A percentile compares a stretch with the other conserved stretches of the same genome.
Conservation (phyloP, 352 stramenopile genomes). For the Pythium dissotocum region DNA sequence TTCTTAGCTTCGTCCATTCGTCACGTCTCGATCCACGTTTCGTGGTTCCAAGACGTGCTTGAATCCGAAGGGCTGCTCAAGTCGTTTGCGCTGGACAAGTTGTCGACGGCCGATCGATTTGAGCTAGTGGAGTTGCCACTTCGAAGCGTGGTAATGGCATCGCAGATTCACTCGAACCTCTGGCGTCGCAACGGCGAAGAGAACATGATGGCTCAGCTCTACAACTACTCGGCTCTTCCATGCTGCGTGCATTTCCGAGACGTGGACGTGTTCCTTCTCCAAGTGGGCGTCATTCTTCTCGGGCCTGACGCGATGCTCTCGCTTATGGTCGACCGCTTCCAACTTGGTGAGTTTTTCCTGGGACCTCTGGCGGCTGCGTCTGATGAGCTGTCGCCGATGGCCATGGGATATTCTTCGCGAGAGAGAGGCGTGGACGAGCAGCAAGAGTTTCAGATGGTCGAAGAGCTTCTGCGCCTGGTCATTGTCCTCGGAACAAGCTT, state of each 20-base stretch:
- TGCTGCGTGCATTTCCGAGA: constrained; percentile 89
- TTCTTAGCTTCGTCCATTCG: constrained; percentile 75
- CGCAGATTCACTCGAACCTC: constrained; percentile 86
- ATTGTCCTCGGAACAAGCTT: constrained; percentile 79
- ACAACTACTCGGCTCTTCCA: constrained; percentile 88
- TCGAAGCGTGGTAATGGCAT: constrained; percentile 82
- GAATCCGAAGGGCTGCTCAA: constrained; percentile 46
- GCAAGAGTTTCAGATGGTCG: constrained; percentile 75
- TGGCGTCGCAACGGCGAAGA: constrained; percentile 88
- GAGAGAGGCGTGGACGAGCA: constrained; percentile 70
- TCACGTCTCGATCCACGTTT: constrained; percentile 62
- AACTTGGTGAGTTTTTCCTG: constrained; percentile 71
- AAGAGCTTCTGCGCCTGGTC: constrained; percentile 81
- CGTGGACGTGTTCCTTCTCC: constrained; percentile 76
- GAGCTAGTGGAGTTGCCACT: constrained; percentile 82
- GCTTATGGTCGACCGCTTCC: constrained; percentile 78
- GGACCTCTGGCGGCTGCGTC: constrained; percentile 3
- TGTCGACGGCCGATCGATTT: constrained; percentile 44
- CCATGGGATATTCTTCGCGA: constrained; percentile 48
- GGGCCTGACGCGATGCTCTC: constrained; percentile 63
- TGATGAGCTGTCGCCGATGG: constrained; percentile 9
- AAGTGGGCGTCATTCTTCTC: constrained; percentile 67
- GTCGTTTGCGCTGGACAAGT: constrained; percentile 57
- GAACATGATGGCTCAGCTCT: constrained; percentile 88
- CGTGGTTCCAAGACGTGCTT: constrained; percentile 50